phyloP scores from a whole-genome alignment of 805 yeast species.

The Candida anglica region DNA sequence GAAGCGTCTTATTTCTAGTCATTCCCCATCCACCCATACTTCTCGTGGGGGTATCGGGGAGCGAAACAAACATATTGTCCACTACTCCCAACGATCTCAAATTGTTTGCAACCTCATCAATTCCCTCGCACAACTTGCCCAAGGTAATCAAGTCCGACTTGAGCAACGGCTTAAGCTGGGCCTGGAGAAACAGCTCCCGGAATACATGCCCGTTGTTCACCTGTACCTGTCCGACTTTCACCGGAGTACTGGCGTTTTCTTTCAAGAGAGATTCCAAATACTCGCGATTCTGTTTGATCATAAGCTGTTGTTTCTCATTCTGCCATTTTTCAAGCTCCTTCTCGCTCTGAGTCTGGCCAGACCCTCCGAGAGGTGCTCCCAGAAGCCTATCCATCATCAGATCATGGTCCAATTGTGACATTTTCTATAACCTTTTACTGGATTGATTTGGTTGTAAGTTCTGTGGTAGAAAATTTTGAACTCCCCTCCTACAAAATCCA shows the following conservation, averaged over 20 bases:
- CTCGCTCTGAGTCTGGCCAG: slow-evolving; percentile 15
- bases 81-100: slow-evolving; percentile 42
- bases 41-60: slow-evolving; percentile 20
- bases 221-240: slow-evolving; percentile 41
- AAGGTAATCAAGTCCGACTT: slow-evolving; percentile 34
- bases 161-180: slow-evolving; percentile 47
- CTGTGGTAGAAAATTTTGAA: too few relatives aligned
- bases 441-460: too few relatives aligned
- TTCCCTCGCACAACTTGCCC: slow-evolving; percentile 29
- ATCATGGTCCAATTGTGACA: slow-evolving; percentile 17
- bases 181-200: slow-evolving; percentile 40
- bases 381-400: slow-evolving; percentile 30
- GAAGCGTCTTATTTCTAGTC: slow-evolving; percentile 12
- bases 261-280: slow-evolving; percentile 30
- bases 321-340: slow-evolving; percentile 22
- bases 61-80: slow-evolving; percentile 34
- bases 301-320: slow-evolving; percentile 24
- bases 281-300: slow-evolving; percentile 28
- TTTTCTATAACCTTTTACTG: slow-evolving; percentile 1
- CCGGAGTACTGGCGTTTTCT: slow-evolving; percentile 35
- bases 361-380: slow-evolving; percentile 9
- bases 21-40: slow-evolving; percentile 18
- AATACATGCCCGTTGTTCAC: slow-evolving; percentile 46
- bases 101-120: slow-evolving; percentile 43
- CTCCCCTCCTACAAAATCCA: too few relatives aligned